Conservation (phyloP, 2,329 filamentous ascomycete species). For the Aciculosporium take region DNA sequence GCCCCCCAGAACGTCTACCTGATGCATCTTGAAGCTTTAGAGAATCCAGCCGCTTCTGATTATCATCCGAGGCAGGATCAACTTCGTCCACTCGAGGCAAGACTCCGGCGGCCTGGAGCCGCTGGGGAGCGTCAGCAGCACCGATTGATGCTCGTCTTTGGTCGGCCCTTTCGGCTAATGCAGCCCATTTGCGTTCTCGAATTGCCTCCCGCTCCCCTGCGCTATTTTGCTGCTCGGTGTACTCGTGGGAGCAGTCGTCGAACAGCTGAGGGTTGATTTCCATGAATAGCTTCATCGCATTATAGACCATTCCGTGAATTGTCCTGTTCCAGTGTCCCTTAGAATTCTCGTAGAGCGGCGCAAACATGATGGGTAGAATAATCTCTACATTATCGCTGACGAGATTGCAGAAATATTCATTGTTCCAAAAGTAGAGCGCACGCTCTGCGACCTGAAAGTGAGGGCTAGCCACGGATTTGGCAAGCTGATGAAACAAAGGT, state of each 20-base stretch:
- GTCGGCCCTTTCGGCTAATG: slow-evolving; percentile 66
- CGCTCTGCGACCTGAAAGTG: slow-evolving; percentile 98
- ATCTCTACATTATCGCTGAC: slow-evolving; percentile 98
- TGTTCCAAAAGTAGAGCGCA: slow-evolving; percentile 99
- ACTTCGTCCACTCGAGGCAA: slow-evolving; percentile 54
- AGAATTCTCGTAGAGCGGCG: slow-evolving; percentile 93
- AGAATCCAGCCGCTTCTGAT: slow-evolving; percentile 75
- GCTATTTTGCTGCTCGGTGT: slow-evolving; percentile 89
- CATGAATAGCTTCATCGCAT: slow-evolving; percentile 99
- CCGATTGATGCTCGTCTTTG: slow-evolving; percentile 38
- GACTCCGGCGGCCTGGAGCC: slow-evolving; percentile 23
- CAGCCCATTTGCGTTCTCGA: slow-evolving; percentile 80
- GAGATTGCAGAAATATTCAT: slow-evolving; percentile 98
- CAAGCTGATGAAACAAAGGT: slow-evolving; percentile 89
- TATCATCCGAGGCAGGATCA: slow-evolving; percentile 68
- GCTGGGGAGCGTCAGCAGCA: slow-evolving; percentile 17
- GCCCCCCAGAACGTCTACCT: slow-evolving; percentile 41
- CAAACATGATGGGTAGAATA: slow-evolving; percentile 98
- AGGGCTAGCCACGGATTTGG: slow-evolving; percentile 94
- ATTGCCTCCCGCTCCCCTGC: slow-evolving; percentile 71
- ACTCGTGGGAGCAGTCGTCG: slow-evolving; percentile 96
- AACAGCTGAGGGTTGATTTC: slow-evolving; percentile 98
- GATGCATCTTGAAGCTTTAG: slow-evolving; percentile 72
- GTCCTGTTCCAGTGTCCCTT: slow-evolving; percentile 99
- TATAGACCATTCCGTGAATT: slow-evolving; percentile 99